These are phyloP conservation scores for Protomyces arabidopsidicola DNA, from an alignment of 1,139 yeast genomes.

Conservation along the genomic window DNA sequence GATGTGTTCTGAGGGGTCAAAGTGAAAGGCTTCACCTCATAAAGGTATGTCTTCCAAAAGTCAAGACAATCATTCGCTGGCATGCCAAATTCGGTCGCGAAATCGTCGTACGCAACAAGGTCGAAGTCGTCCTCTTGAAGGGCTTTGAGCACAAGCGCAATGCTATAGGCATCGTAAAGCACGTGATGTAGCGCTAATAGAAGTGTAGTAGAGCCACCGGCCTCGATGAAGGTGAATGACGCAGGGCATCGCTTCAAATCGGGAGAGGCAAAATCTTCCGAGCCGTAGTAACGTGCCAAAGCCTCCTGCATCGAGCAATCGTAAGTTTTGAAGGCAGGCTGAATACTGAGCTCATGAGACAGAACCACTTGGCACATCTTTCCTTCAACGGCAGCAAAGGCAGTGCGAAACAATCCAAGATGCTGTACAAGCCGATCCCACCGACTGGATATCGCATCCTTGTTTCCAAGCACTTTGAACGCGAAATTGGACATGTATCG, in stretches of 20 bases:
- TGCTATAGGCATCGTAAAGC: conserved; percentile 35
- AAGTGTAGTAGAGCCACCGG: conserved; percentile 3
- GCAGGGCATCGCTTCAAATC: conserved; percentile 9
- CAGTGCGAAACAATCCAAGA: conserved; percentile 32
- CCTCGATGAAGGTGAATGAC: neutral
- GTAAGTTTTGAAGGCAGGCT: neutral
- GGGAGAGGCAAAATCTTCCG: conserved; percentile 10
- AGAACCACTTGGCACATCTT: conserved; percentile 31
- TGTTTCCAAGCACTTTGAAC: conserved; percentile 3
- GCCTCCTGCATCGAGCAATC: conserved; percentile 3
- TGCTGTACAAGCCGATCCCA: conserved; percentile 29
- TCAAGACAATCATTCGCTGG: neutral
- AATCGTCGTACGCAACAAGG: conserved; percentile 12
- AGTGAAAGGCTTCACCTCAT: neutral
- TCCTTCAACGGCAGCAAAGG: conserved; percentile 24
- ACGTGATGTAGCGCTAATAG: conserved; percentile 34
- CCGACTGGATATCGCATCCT: conserved; percentile 25
- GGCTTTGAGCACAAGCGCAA: conserved; percentile 26
- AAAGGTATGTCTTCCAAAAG: conserved; percentile 12
- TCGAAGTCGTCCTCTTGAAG: conserved; percentile 16
- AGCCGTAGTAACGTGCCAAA: conserved; percentile 7
- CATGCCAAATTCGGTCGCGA: neutral
- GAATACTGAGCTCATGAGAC: neutral
- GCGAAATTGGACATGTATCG: conserved; percentile 31
- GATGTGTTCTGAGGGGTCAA: neutral